Percentiles rank a stretch among this genome's conserved stretches.
Conservation (phyloP, 805 yeast genomes). For the Millerago galiae region DNA sequence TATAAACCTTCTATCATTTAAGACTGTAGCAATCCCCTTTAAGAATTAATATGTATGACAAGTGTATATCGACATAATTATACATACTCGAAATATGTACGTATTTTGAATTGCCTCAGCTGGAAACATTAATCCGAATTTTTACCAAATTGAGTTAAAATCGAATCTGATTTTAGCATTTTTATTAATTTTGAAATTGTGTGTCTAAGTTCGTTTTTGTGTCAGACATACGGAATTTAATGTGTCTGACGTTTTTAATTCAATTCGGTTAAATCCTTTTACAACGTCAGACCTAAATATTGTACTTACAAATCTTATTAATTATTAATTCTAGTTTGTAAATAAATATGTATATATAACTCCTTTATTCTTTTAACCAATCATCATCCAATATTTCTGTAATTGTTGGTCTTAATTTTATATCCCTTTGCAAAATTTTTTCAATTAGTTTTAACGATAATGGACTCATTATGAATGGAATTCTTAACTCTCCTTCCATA, state of each 20-base stretch:
- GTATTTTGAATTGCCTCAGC: neutral
- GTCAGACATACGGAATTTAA: no score
- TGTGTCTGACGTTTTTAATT: no score
- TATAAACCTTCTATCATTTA: conserved; percentile 4
- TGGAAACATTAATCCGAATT: neutral
- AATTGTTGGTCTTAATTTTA: conserved; percentile 65
- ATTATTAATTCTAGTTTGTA: neutral
- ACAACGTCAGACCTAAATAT: no score
- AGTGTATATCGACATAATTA: neutral
- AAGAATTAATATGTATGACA: neutral
- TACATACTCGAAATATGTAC: conserved; percentile 5
- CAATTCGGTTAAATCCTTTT: no score
- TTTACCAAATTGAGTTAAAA: neutral
- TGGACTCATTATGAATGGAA: conserved; percentile 58
- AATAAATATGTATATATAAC: neutral
- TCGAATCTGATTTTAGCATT: neutral
- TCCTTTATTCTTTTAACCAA: conserved; percentile 46
- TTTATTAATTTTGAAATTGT: no score
- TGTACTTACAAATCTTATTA: neutral
- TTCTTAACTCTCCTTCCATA: conserved; percentile 77
- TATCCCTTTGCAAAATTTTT: conserved; percentile 61
- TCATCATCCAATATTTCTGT: conserved; percentile 58
- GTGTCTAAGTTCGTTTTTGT: no score
- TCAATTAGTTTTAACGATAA: conserved; percentile 55
- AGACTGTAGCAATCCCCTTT: conserved; percentile 4